These are phyloP conservation scores for Lenzites betulinus DNA, from an alignment of 768 basidiomycete genomes.

Conservation along the genomic window DNA sequence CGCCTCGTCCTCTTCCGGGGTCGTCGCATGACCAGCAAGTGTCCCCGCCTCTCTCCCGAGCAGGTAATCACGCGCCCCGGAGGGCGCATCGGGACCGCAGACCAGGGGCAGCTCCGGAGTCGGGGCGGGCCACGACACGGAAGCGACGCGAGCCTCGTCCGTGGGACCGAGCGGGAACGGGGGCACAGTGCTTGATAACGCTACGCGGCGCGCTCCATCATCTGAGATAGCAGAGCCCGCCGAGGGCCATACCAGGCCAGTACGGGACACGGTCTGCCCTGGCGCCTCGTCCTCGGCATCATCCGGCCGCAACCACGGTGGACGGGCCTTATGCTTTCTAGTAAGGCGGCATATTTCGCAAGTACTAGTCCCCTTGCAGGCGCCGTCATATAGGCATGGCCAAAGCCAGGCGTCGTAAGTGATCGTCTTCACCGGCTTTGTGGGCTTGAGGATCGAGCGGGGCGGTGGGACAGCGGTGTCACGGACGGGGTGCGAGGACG, in stretches of 20 bases:
- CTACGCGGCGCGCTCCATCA: neutral
- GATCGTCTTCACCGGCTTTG: slow-evolving; percentile 11
- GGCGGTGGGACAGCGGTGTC: neutral
- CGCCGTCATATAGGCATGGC: neutral
- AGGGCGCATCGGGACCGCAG: neutral
- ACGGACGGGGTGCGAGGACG: neutral
- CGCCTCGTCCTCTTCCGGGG: neutral
- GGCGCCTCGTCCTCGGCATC: too few relatives aligned
- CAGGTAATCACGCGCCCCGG: slow-evolving; percentile 4
- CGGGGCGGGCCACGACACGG: too few relatives aligned
- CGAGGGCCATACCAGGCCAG: neutral
- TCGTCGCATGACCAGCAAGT: neutral
- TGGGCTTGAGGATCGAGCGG: slow-evolving; percentile 15
- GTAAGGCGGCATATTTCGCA: too few relatives aligned
- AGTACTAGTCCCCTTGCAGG: neutral
- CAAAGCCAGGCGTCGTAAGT: slow-evolving; percentile 9
- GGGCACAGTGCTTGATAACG: neutral
- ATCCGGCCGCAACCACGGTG: neutral
- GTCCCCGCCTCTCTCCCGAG: neutral
- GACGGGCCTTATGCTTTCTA: too few relatives aligned
- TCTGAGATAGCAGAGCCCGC: neutral
- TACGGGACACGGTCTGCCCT: too few relatives aligned
- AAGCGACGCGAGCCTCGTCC: neutral
- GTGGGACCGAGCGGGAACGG: neutral
- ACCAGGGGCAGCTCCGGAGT: neutral